phyloP scores from a whole-genome alignment of 441 rosid species.

The Hypseocharis bilobata region DNA sequence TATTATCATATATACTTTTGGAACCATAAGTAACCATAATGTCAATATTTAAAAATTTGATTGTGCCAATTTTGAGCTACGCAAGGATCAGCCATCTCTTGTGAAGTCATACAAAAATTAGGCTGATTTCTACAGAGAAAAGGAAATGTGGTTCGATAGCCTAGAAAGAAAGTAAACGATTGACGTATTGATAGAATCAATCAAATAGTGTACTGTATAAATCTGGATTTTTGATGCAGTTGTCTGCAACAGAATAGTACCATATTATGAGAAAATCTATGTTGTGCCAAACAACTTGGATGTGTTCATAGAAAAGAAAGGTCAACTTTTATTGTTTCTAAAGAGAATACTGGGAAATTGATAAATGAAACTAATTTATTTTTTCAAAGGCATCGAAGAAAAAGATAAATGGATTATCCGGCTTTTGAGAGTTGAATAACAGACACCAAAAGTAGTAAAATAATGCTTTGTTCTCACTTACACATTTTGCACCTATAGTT shows the following conservation, averaged over 20 bases:
- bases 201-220: no score
- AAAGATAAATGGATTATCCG: not conserved
- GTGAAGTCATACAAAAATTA: not conserved
- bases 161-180: not conserved
- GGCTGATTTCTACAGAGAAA: not conserved
- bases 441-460: constrained; percentile 9
- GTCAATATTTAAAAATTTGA: not conserved
- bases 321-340: not conserved
- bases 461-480: not conserved
- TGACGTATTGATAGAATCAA: not conserved
- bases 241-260: no score
- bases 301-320: no score
- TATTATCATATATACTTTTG: not conserved
- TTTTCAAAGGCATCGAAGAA: not conserved
- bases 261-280: no score
- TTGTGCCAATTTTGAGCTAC: not conserved
- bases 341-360: not conserved
- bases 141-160: not conserved
- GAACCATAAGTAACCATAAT: not conserved
- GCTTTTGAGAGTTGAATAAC: not conserved
- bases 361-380: not conserved
- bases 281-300: no score
- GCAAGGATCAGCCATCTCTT: not conserved
- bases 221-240: no score
- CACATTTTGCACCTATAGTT: not conserved